Conservation (phyloP, 116 monocot species). For the Iris pallida region DNA sequence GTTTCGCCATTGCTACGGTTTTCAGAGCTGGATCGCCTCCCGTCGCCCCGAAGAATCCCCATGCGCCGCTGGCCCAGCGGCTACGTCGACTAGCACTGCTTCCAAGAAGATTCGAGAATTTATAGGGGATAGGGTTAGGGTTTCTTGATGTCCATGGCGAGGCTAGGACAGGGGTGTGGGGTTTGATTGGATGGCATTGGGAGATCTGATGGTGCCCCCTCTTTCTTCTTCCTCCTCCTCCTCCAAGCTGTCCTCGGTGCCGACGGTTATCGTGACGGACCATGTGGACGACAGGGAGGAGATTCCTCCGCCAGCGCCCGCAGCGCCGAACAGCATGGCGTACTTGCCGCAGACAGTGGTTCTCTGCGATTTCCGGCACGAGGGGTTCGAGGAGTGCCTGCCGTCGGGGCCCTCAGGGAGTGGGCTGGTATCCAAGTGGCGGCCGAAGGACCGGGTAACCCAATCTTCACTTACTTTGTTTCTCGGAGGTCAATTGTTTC, state of each 20-base stretch:
- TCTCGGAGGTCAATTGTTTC: too few relatives aligned
- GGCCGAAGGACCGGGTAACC: constrained; percentile 85
- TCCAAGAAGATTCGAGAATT: neutral
- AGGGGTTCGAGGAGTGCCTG: constrained; percentile 67
- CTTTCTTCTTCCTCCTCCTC: constrained; percentile 51
- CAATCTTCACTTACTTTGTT: too few relatives aligned
- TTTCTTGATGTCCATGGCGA: constrained; percentile 2
- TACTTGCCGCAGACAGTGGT: constrained; percentile 88
- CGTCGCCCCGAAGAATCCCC: constrained; percentile 20
- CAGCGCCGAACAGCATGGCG: constrained; percentile 41
- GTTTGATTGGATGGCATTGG: constrained; percentile 77
- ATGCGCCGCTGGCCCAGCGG: constrained; percentile 32
- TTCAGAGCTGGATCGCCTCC: constrained; percentile 9
- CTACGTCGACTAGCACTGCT: constrained; percentile 31
- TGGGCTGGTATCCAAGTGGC: constrained; percentile 84
- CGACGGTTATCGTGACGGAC: constrained; percentile 1
- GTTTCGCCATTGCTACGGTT: neutral
- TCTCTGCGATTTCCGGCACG: constrained; percentile 80
- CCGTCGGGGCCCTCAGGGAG: constrained; percentile 52
- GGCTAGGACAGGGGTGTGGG: constrained; percentile 5
- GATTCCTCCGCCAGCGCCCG: neutral
- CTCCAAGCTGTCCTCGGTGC: neutral
- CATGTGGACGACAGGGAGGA: neutral
- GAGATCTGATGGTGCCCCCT: constrained; percentile 84
- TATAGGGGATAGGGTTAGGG: neutral